Evolutionary conservation across 2,329 filamentous ascomycete genomes (phyloP), one percentile per base, ranked within the genome.

Genomic region (Trichophyton schoenleinii): DNA sequence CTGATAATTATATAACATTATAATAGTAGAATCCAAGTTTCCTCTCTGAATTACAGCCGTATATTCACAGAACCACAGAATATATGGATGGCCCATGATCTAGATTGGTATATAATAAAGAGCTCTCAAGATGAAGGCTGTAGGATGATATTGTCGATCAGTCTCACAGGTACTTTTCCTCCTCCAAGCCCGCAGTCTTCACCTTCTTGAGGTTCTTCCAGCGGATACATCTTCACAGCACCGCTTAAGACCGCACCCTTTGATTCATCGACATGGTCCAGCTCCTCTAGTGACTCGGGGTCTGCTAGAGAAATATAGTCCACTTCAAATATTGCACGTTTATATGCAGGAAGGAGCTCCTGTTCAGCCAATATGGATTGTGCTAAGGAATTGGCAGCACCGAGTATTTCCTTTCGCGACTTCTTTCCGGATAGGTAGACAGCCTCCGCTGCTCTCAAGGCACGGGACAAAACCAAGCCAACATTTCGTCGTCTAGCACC

Each of bases 271-370:
- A 97, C 81, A 11, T 76, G 71, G 0, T 87, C 80, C 1, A 96
- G 69, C 74, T 97, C 92, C 63, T 88, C 82, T 77, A 99, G 83
- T 0, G 86, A 87, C 7, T 89, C 84, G 0, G 90, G 88, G 68
- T 97, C 90, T 0, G 92, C 88, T 28, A 99, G 80, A 15, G 91
- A 95, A 61, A 99, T 83, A 72, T 99, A 99, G 72, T 97, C 92
- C 7, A 96, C 81, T 70, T 95, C 88, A 64, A 91, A 94, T 58
- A 78, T 76, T 2, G 85, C 88, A 57, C 90, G 80, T 70, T 87
- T 75, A 36, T 75, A 73, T 0, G 85, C 81, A 1, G 76, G 70
- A 61, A 91, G 71, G 9, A 76, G 77, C 64, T 80, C 77, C 73
- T 96, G 90, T 69, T 83, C 81, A 15, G 79, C 74, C 38, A 84